These are phyloP conservation scores for Piper betle DNA, from an alignment of 164 flowering plant species.

Conservation along the genomic window DNA sequence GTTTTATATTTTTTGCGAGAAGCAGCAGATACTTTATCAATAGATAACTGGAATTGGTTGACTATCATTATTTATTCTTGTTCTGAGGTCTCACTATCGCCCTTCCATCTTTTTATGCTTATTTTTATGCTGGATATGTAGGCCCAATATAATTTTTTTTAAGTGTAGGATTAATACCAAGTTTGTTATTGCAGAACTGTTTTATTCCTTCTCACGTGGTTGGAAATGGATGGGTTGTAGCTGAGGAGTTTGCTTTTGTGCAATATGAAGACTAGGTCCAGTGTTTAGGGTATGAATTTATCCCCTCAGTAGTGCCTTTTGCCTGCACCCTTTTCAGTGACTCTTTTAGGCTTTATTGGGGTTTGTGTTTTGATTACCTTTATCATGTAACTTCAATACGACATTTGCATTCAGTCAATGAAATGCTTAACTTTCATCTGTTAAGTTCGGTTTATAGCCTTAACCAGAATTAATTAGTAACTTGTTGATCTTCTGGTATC, in stretches of 20 bases:
- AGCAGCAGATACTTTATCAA: slow-evolving; percentile 22
- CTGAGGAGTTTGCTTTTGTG: slow-evolving; percentile 44
- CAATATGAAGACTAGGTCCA: slow-evolving; percentile 29
- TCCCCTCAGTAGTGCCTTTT: no score
- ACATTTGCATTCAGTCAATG: no score
- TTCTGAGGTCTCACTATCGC: slow-evolving; percentile 34
- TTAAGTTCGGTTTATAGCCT: no score
- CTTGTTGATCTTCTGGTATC: no score
- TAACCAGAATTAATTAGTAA: no score
- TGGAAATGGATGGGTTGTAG: slow-evolving; percentile 37
- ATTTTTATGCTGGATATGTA: background rate
- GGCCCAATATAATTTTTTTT: background rate
- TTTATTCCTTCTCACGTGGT: slow-evolving; percentile 7
- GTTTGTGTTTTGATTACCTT: no score
- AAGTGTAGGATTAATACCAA: background rate
- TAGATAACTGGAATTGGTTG: slow-evolving; percentile 80
- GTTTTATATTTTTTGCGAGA: slow-evolving; percentile 64
- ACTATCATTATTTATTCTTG: slow-evolving; percentile 74
- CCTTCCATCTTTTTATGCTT: background rate
- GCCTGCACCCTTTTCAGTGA: no score
- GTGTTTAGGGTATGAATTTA: background rate
- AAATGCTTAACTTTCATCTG: no score
- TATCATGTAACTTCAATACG: no score
- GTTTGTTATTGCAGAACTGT: slow-evolving; percentile 39
- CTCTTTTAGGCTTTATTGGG: no score